phyloP scores from a whole-genome alignment of 495 filamentous ascomycete genomes.

The Aspergillus funiculosus region DNA sequence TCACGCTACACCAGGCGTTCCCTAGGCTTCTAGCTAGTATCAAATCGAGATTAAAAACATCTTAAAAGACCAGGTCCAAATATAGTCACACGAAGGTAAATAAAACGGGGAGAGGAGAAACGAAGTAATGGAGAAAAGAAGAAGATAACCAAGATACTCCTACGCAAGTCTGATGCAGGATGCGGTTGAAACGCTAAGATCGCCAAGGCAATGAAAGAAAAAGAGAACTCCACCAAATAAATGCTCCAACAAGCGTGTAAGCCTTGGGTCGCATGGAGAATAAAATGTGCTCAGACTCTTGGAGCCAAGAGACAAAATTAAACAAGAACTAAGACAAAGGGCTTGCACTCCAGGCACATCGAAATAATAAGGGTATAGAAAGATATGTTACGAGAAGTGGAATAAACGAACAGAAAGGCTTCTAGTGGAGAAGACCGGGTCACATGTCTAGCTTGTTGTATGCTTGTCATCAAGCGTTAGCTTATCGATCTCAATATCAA shows the following conservation, averaged over 20 bases:
- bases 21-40: too few species aligned
- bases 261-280: slow-evolving; percentile 8
- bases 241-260: slow-evolving; percentile 15
- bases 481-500: slow-evolving; percentile 29
- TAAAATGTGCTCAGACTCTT: slow-evolving; percentile 7
- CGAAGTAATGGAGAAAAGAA: not conserved
- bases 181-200: slow-evolving; percentile 16
- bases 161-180: slow-evolving; percentile 15
- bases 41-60: not conserved
- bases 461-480: slow-evolving; percentile 24
- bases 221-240: slow-evolving; percentile 19
- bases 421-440: not conserved
- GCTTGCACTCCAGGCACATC: slow-evolving; percentile 11
- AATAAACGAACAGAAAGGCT: slow-evolving; percentile 3
- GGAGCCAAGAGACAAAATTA: slow-evolving; percentile 3
- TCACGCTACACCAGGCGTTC: not conserved
- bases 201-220: slow-evolving; percentile 8
- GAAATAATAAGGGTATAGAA: slow-evolving; percentile 22
- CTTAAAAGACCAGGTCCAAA: not conserved
- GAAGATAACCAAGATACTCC: slow-evolving; percentile 13
- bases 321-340: slow-evolving; percentile 6
- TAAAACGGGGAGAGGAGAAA: not conserved
- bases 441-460: not conserved
- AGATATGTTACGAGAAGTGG: slow-evolving; percentile 16
- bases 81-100: slow-evolving; percentile 5